These are phyloP conservation scores for Suhomyces kunorum DNA, from an alignment of 1,139 yeast genomes.

Conservation along the genomic window DNA sequence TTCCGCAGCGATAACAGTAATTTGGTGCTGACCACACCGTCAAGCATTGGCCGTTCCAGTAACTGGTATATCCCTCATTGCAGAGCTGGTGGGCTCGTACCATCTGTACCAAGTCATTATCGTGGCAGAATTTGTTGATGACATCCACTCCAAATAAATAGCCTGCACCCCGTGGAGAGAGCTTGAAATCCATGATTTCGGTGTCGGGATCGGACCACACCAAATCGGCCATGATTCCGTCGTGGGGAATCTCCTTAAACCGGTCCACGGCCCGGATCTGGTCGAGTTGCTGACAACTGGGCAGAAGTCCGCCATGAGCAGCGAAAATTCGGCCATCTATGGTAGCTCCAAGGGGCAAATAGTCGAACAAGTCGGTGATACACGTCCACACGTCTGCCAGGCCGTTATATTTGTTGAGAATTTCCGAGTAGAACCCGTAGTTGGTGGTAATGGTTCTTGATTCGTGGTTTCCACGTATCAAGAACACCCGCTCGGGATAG, in stretches of 20 bases:
- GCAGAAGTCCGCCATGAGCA: conserved; percentile 94
- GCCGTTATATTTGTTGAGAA: conserved; percentile 82
- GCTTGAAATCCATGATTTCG: conserved; percentile 75
- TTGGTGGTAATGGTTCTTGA: conserved; percentile 94
- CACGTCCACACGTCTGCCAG: conserved; percentile 79
- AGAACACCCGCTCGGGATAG: conserved; percentile 77
- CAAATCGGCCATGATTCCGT: conserved; percentile 98
- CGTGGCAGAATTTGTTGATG: conserved; percentile 78
- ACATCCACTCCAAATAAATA: conserved; percentile 93
- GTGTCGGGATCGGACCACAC: conserved; percentile 99
- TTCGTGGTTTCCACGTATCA: conserved; percentile 94
- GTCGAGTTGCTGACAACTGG: conserved; percentile 90
- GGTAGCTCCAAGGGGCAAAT: conserved; percentile 86
- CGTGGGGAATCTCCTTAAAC: conserved; percentile 94
- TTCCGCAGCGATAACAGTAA: conserved; percentile 95
- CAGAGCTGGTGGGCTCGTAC: conserved; percentile 95
- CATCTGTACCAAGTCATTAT: conserved; percentile 78
- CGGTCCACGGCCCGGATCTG: conserved; percentile 88
- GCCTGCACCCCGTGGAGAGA: conserved; percentile 97
- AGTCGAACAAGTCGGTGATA: conserved; percentile 92
- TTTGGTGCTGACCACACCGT: conserved; percentile 99
- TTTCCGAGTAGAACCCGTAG: conserved; percentile 95
- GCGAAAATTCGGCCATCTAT: conserved; percentile 92
- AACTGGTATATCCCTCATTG: conserved; percentile 91
- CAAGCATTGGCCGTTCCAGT: conserved; percentile 85